Percentiles rank a stretch among this genome's conserved stretches.
These are phyloP conservation scores for Schizophyllum amplum DNA, from an alignment of 1,284 basidiomycete genomes.

Conservation along the genomic window DNA sequence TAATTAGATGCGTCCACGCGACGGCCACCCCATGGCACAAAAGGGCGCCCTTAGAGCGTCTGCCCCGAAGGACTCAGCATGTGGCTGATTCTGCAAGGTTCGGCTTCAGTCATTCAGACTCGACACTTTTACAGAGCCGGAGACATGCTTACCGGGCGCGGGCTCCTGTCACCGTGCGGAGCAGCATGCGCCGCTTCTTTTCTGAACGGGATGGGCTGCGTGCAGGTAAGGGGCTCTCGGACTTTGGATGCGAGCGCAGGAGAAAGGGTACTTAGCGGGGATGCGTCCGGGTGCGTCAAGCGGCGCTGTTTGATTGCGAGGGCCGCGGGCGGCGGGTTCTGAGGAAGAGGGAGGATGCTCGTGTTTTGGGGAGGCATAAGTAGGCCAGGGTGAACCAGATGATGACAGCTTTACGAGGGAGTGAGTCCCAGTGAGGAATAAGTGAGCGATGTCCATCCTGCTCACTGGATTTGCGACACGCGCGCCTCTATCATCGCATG, in stretches of 20 bases:
- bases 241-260: not conserved
- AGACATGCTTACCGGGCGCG: too few relatives aligned
- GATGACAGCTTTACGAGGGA: not conserved
- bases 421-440: not conserved
- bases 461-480: too few relatives aligned
- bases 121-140: not conserved
- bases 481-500: not conserved
- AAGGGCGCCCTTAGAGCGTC: too few relatives aligned
- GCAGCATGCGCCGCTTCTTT: not conserved
- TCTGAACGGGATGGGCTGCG: not conserved
- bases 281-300: too few relatives aligned
- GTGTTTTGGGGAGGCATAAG: too few relatives aligned
- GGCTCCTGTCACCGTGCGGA: not conserved
- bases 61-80: too few relatives aligned
- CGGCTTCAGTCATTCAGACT: not conserved
- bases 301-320: too few relatives aligned
- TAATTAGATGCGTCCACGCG: not conserved
- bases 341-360: too few relatives aligned
- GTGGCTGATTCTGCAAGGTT: not conserved
- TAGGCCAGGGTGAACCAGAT: too few relatives aligned
- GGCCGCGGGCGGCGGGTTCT: too few relatives aligned
- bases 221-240: not conserved
- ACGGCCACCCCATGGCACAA: not conserved
- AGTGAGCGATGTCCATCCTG: not conserved
- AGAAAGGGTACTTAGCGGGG: too few relatives aligned